Percentiles rank a stretch among this genome's conserved stretches.
Evolutionary conservation across 257 asterid genomes (phyloP).

Genomic region (Plantago ovata): DNA sequence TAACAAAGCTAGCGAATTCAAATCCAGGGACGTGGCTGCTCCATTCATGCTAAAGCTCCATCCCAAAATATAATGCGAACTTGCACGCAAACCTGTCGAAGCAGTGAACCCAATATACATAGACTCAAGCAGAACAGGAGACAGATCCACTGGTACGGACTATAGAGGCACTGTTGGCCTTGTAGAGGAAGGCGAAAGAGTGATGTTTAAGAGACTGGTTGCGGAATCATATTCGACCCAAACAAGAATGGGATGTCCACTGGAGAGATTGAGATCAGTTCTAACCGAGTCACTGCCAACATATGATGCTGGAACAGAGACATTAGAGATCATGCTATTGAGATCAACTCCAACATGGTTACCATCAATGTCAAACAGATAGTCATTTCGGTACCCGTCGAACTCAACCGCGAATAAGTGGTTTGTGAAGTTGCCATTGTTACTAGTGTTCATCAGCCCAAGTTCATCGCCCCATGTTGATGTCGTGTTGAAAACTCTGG

Average conservation of each 20-base stretch:
- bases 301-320: constrained; percentile 45
- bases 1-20: constrained; percentile 23
- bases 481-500: constrained; percentile 35
- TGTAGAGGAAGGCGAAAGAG: constrained; percentile 23
- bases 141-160: constrained; percentile 26
- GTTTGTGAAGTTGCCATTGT: constrained; percentile 51
- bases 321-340: constrained; percentile 45
- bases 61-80: constrained; percentile 38
- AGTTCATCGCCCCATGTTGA: constrained; percentile 46
- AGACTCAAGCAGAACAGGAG: constrained; percentile 19
- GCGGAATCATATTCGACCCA: constrained; percentile 67
- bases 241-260: constrained; percentile 48
- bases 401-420: constrained; percentile 72
- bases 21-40: constrained; percentile 21
- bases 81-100: constrained; percentile 27
- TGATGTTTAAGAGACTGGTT: constrained; percentile 37
- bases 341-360: constrained; percentile 77
- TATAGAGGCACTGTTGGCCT: constrained; percentile 32
- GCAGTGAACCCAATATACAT: constrained; percentile 45
- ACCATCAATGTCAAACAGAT: constrained; percentile 51
- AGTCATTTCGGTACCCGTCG: constrained; percentile 48
- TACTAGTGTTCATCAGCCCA: constrained; percentile 43
- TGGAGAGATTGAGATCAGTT: constrained; percentile 26
- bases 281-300: constrained; percentile 23
- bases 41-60: constrained; percentile 45